Conservation (phyloP, 108 stramenopile genomes). For the Epithemia pelagica region DNA sequence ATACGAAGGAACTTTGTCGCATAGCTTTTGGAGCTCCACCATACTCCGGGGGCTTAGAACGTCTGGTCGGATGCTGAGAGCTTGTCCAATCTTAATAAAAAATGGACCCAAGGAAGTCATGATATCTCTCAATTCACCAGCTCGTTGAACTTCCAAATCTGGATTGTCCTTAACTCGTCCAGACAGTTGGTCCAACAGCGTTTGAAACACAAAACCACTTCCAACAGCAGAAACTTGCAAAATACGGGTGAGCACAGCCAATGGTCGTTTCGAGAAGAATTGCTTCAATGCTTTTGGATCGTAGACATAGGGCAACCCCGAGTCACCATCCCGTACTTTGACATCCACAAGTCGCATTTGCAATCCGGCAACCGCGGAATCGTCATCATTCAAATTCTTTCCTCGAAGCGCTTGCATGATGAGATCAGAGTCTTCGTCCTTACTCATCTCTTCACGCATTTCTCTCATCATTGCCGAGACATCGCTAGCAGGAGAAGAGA, state of each 20-base stretch:
- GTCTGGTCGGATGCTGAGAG: conserved; percentile 89
- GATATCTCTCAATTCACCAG: conserved; percentile 78
- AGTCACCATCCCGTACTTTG: conserved; percentile 22
- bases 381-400: conserved; percentile 85
- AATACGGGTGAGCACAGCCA: conserved; percentile 54
- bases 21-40: conserved; percentile 93
- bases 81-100: conserved; percentile 88
- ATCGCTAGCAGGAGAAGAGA: conserved; percentile 7
- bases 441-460: conserved; percentile 32
- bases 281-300: conserved; percentile 71
- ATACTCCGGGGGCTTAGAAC: conserved; percentile 80
- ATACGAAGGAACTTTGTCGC: conserved; percentile 92
- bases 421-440: conserved; percentile 60
- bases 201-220: conserved; percentile 40
- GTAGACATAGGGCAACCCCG: conserved; percentile 69
- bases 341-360: conserved; percentile 81
- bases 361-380: conserved; percentile 54
- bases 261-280: conserved; percentile 75
- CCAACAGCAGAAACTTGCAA: conserved; percentile 62
- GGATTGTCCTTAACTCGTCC: conserved; percentile 59
- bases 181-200: conserved; percentile 41
- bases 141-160: conserved; percentile 73
- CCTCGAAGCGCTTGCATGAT: conserved; percentile 82
- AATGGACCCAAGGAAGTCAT: conserved; percentile 90
- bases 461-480: conserved; percentile 36